Evolutionary conservation across 2,329 filamentous ascomycete genomes (phyloP), one percentile per base, ranked within the genome.

Genomic region (Colletotrichum lini): DNA sequence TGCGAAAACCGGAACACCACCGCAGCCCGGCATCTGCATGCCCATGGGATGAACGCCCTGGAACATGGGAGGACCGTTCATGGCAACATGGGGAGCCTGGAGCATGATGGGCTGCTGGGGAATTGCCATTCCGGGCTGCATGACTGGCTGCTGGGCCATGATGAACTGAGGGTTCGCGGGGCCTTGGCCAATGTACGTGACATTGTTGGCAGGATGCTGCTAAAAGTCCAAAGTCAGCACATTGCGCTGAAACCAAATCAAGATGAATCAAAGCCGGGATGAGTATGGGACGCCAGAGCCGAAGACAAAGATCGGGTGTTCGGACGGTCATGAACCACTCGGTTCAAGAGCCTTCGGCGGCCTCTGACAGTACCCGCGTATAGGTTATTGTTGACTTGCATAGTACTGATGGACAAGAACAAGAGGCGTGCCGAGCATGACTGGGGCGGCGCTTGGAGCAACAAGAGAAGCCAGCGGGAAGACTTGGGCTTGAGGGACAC

Each of bases 321-420:
- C 40, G 21, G 54, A 35, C 12, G 15, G 16, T 15, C 56, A n/a
- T 26, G 30, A 58, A 52, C 64, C 57, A 57, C 68, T 67, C 44
- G 68, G 18, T 35, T 15, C 47, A 54, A 16, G 16, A 57, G 9
- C 45, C n/a, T 35, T 56, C 18, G 30, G 52, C n/a, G 35, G 10
- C 30, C 47, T 42, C 35, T 21, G 16, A 38, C 15, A 6, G n/a
- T 30, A 30, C 9, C 35, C 18, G 49, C 13, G 40, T 52, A 23
- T 38, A 21, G 60, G 23, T 47, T 10, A 4, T 50, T 67, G 67
- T 21, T 64, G 54, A 84, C 81, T 83, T 84, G 82, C 82, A 83
- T 84, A 81, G 67, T 80, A 83, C 18, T 56, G 52, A 50, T 62
- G 44, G n/a, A 72, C 23, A 59, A 64, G 18, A 40, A 58, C 42